Evolutionary conservation across 2,329 filamentous ascomycete genomes (phyloP), one percentile per base, ranked within the genome.

Genomic region (Cladophialophora bantiana): DNA sequence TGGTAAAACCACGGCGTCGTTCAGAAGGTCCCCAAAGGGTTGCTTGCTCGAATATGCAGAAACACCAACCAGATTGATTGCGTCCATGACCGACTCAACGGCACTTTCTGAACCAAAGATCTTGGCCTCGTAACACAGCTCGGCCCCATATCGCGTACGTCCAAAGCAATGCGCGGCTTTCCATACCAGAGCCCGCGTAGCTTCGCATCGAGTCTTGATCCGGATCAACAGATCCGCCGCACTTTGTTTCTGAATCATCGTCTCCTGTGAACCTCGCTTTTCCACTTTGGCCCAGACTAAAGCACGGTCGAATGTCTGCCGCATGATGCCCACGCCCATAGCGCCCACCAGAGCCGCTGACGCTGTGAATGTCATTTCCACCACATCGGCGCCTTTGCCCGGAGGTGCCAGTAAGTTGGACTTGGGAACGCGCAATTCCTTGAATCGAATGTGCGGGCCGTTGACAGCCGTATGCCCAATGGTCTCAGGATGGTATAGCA

Each of bases 311-410:
- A 87, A 87, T 0, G 81, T 80, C 0, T 82, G 80, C 0, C 85
- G 79, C 83, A 85, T 85, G 48, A 87, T 75, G 1, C 84, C 83
- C 0, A 84, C 82, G 9, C 78, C 78, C 81, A 87, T 86, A 2
- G 84, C 84, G 1, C 84, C 84, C 0, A 86, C 84, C 0, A 87
- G 76, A 1, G 81, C 80, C 1, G 83, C 84, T 2, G 76, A 77
- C 12, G 73, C 74, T 3, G 81, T 81, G 62, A 86, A 84, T 0
- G 80, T 77, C 20, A 74, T 71, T 15, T 79, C 78, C 0, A 83
- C 79, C 2, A 85, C 68, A 10, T 77, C 70, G 0, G 79, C 80
- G 2, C 80, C 84, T 35, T 77, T 72, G 1, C 81, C 83, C 0
- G 81, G 81, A 1, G 75, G 69, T 18, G 78, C 81, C 7, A 87